These are phyloP conservation scores for Cinchona pubescens DNA, from an alignment of 257 asterid species.

Conservation along the genomic window DNA sequence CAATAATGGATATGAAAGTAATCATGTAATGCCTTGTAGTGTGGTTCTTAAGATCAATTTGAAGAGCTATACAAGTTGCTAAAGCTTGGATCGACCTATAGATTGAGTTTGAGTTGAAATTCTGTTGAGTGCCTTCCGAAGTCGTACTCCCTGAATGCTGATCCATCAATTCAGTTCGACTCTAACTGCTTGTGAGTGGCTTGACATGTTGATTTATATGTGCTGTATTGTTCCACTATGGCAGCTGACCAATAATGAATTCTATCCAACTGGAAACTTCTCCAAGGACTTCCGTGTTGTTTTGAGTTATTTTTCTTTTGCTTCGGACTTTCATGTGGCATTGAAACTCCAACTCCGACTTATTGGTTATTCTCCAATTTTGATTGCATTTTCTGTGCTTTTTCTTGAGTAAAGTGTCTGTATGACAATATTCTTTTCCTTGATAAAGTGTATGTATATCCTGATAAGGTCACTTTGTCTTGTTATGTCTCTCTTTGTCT, in stretches of 20 bases:
- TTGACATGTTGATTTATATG: not conserved
- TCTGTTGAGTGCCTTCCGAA: not conserved
- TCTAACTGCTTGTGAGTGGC: not conserved
- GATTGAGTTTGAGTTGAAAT: not conserved
- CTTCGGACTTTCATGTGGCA: not conserved
- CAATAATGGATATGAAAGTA: not conserved
- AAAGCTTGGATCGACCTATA: not conserved
- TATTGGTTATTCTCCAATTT: not conserved
- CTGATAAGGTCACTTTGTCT: constrained; percentile 16
- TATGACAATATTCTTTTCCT: too few relatives aligned
- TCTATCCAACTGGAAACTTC: not conserved
- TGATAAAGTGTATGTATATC: not conserved
- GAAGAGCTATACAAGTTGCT: not conserved
- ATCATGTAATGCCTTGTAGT: not conserved
- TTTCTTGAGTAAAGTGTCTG: not conserved
- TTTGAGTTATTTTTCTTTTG: not conserved
- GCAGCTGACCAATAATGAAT: too few relatives aligned
- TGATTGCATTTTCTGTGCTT: not conserved
- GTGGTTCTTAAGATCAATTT: not conserved
- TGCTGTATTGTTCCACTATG: not conserved
- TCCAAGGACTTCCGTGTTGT: not conserved
- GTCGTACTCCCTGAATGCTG: not conserved
- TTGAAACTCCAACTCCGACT: not conserved
- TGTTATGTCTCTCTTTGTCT: constrained; percentile 22
- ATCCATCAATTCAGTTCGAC: not conserved